Base-by-base conservation (phyloP, 2,329 filamentous ascomycete species). In the Coleophoma cylindrospora region DNA sequence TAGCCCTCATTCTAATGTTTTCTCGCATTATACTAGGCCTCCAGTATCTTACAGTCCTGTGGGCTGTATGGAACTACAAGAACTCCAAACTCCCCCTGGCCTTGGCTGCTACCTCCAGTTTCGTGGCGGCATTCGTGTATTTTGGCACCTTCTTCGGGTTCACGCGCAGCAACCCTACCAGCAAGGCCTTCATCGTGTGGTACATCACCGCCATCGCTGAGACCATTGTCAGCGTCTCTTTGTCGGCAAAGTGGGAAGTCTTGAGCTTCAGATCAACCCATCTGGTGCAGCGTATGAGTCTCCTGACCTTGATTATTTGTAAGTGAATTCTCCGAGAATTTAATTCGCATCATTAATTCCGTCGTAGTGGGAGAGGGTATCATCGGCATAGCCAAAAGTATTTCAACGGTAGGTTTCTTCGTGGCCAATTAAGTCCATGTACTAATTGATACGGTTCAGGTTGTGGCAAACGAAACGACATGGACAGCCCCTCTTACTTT, bases 201-300 rank as follows among this genome's bases (percentile, higher is more conserved):
- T 50, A 50, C 19, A 34, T 50, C 37, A 45, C 40, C 11, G 36
- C 37, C 11, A 19, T 50, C 9, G 12, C 40, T 14, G 48, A 50
- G 36, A 43, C 40, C 12, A 43, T 34, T 36, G 36, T 43, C 36
- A 50, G 46, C 19, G 40, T 50, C 22, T 15, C 38, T 4, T 17
- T 50, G 9, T 21, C 48, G 9, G 27, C 32, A 43, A 46, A 41
- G 34, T 50, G 48, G 48, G 21, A 47, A 10, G 44, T 47, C 13
- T 27, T 80, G 19, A 73, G 74, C 46, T 78, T 81, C 59, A 74
- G 79, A 60, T 69, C 76, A 49, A 80, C 75, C 2, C 75, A 79
- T 62, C 64, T 81, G 33, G 76, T 78, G 56, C 74, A 79, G 56
- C 70, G 78, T 27, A 77, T 81, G 74, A 74, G 75, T 13, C 64